Evolutionary conservation across 441 rosid species (phyloP).

Genomic region (Erodium trifolium): DNA sequence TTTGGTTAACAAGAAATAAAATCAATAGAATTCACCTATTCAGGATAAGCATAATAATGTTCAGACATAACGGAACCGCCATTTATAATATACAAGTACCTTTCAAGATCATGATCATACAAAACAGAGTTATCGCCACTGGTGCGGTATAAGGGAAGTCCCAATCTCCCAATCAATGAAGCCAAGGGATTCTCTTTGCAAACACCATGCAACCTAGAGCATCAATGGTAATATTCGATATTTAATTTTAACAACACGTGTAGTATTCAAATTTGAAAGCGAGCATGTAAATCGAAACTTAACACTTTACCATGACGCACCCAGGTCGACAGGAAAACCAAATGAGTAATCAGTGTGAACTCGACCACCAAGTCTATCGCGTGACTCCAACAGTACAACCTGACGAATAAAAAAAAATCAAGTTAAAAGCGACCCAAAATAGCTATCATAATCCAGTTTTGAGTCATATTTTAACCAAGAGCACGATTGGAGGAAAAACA

Average conservation of each 20-base stretch:
- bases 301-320: conserved; percentile 75
- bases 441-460: neutral
- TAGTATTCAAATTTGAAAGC: conserved; percentile 4
- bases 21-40: conserved; percentile 1
- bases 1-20: neutral
- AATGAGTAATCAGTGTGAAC: conserved; percentile 45
- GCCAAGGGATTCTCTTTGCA: conserved; percentile 47
- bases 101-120: conserved; percentile 95
- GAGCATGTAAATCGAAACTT: neutral
- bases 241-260: neutral
- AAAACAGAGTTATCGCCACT: conserved; percentile 91
- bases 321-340: conserved; percentile 61
- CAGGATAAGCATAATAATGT: conserved; percentile 5
- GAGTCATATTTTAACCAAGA: neutral
- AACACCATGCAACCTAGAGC: conserved; percentile 63
- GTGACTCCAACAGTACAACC: conserved; percentile 83
- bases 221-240: conserved; percentile 12
- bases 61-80: neutral
- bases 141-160: conserved; percentile 85
- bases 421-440: neutral
- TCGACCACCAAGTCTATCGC: conserved; percentile 87
- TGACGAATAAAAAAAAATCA: conserved; percentile 20
- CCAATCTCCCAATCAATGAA: conserved; percentile 73
- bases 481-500: neutral
- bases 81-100: conserved; percentile 30